Base-by-base conservation (phyloP, 1,139 yeast genomes). In the Geotrichum reessii region DNA sequence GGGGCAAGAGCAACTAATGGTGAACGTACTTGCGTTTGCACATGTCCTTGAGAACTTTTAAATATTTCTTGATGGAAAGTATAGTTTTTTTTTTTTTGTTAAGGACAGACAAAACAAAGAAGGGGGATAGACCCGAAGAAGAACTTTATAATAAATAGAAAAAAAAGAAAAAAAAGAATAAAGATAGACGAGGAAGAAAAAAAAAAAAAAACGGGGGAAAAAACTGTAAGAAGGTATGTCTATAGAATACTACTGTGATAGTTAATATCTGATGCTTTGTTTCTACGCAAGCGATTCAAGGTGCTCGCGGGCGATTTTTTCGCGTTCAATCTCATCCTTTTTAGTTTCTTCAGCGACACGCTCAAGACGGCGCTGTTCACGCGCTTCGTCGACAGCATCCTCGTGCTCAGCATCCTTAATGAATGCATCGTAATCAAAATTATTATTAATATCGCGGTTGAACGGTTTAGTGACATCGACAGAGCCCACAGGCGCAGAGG, bases 1-100 rank as follows among this genome's bases (percentile, higher is more conserved):
- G 97, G 97, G 96, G 96, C 55, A 87, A 83, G 48, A 51, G 40
- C 48, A 31, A 31, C 37, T 31, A 31, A 31, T 11, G 37, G 37
- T 8, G n/a, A n/a, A n/a, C n/a, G n/a, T n/a, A n/a, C n/a, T n/a
- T n/a, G n/a, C 11, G 37, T 31, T 11, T 11, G 3, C 37, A 31
- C 37, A 11, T 31, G 37, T 31, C 37, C 12, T 2, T 31, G 12
- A 14, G 14, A 31, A 31, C 37, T 14, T 9, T 28, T n/a, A n/a
- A n/a, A n/a, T n/a, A n/a, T n/a, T n/a, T n/a, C n/a, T n/a, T n/a
- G n/a, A n/a, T n/a, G n/a, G n/a, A n/a, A n/a, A n/a, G n/a, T n/a
- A 9, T 28, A 9, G 31, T 28, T 28, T 28, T 28, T 31, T 31
- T 31, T 31, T 31, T 31, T 31, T 31, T 31, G 9, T 31, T 31